Evolutionary conservation across 1,284 basidiomycete genomes (phyloP).

Genomic region (Bondarzewia mesenterica): DNA sequence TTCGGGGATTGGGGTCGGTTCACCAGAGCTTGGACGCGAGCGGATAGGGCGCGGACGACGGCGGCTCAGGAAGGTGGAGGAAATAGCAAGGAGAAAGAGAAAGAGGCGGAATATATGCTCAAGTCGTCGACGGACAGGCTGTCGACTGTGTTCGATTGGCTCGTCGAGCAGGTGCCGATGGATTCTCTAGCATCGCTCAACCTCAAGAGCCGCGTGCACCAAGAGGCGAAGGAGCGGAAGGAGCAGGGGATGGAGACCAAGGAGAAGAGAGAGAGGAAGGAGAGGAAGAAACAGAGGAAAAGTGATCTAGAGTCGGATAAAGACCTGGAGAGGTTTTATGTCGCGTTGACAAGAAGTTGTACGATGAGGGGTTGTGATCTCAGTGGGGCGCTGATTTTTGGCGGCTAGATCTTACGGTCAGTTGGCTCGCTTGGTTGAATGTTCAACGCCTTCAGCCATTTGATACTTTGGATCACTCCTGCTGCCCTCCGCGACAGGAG

Average conservation of each 20-base stretch:
- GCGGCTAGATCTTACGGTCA: too few relatives aligned
- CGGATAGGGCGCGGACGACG: slow-evolving; percentile 38
- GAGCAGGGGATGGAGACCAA: neutral
- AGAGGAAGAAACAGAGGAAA: slow-evolving; percentile 21
- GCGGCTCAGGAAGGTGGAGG: slow-evolving; percentile 21
- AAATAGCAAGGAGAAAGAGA: slow-evolving; percentile 13
- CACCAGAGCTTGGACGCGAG: slow-evolving; percentile 28
- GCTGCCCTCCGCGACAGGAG: too few relatives aligned
- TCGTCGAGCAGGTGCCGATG: slow-evolving; percentile 61
- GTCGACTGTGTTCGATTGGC: slow-evolving; percentile 69
- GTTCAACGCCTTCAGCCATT: too few relatives aligned
- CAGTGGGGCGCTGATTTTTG: too few relatives aligned
- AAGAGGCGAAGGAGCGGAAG: slow-evolving; percentile 12
- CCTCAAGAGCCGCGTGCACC: slow-evolving; percentile 8
- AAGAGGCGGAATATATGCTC: slow-evolving; percentile 47
- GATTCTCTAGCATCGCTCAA: slow-evolving; percentile 7
- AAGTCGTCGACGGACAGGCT: slow-evolving; percentile 62
- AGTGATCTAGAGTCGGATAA: slow-evolving; percentile 50
- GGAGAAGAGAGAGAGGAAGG: slow-evolving; percentile 4
- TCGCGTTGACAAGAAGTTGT: slow-evolving; percentile 69
- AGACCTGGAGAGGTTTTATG: slow-evolving; percentile 71
- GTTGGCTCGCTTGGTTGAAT: too few relatives aligned
- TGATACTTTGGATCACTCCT: too few relatives aligned
- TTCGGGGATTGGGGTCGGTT: slow-evolving; percentile 56
- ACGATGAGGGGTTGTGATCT: slow-evolving; percentile 64